A percentile compares a stretch with the other conserved stretches of the same genome.
phyloP scores from a whole-genome alignment of 768 basidiomycete genomes.

The Fomitopsis serialis region DNA sequence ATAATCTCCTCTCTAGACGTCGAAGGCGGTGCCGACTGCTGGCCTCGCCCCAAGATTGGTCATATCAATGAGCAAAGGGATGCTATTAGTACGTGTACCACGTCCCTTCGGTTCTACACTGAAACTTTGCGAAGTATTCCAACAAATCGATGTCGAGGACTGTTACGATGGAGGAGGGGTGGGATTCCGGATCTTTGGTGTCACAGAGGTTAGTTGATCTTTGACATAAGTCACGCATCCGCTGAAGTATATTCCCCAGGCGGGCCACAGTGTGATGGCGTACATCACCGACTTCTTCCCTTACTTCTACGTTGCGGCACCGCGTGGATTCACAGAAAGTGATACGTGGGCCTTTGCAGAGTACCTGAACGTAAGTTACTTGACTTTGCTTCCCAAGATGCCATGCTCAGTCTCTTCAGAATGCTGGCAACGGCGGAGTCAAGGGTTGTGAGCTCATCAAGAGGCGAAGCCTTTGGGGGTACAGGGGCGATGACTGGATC shows the following conservation, averaged over 20 bases:
- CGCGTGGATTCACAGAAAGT: conserved; percentile 69
- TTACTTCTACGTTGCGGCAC: conserved; percentile 89
- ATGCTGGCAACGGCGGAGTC: conserved; percentile 29
- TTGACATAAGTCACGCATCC: background rate
- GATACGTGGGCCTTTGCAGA: conserved; percentile 63
- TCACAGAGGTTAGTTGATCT: conserved; percentile 63
- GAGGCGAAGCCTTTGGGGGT: conserved; percentile 82
- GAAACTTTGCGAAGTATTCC: conserved; percentile 59
- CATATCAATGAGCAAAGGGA: conserved; percentile 56
- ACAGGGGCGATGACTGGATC: conserved; percentile 71
- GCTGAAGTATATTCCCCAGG: conserved; percentile 32
- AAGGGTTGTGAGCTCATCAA: conserved; percentile 51
- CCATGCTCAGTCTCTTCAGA: background rate
- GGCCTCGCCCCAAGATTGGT: conserved; percentile 60
- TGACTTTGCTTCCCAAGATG: background rate
- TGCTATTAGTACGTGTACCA: conserved; percentile 50
- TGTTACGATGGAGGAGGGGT: conserved; percentile 32
- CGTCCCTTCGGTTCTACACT: background rate
- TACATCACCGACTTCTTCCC: conserved; percentile 80
- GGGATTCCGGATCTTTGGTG: conserved; percentile 76
- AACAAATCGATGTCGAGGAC: conserved; percentile 92
- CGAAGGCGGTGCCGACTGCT: conserved; percentile 74
- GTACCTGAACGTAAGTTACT: conserved; percentile 65
- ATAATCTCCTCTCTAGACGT: conserved; percentile 37
- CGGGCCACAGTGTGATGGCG: conserved; percentile 85